A percentile compares a stretch with the other conserved stretches of the same genome.
phyloP scores from a whole-genome alignment of 1,284 basidiomycete genomes.

The Pholiota adiposa region DNA sequence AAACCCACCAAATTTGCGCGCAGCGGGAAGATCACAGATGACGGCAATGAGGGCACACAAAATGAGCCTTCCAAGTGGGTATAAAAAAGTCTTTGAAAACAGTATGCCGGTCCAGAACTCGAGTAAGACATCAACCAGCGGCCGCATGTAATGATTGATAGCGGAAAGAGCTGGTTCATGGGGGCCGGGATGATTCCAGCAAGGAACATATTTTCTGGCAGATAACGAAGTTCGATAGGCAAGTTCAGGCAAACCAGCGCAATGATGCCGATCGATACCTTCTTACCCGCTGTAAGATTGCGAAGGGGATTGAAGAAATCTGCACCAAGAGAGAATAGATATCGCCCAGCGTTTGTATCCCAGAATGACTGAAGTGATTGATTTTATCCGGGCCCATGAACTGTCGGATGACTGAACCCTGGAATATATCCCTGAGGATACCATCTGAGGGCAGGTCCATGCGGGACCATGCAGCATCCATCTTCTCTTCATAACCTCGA shows the following conservation, averaged over 20 bases:
- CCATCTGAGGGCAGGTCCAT: not conserved
- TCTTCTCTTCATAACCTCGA: conserved; percentile 11
- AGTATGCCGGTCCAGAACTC: not conserved
- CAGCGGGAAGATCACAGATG: not conserved
- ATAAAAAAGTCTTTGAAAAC: not conserved
- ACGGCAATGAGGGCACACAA: not conserved
- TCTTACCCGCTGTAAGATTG: conserved; percentile 1
- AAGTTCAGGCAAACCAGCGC: not conserved
- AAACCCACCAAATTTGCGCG: conserved; percentile 4
- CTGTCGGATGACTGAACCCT: conserved; percentile 7
- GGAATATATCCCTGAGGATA: conserved; percentile 1
- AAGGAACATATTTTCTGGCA: conserved; percentile 3
- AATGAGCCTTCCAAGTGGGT: not conserved
- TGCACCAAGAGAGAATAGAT: conserved; percentile 1
- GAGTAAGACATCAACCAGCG: not conserved
- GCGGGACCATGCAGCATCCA: conserved; percentile 13
- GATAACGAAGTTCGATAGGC: conserved; percentile 1
- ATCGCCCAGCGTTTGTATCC: not conserved
- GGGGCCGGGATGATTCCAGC: conserved; percentile 6
- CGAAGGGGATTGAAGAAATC: conserved; percentile 2
- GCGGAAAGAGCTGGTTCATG: not conserved
- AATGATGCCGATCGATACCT: not conserved
- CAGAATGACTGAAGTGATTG: not conserved
- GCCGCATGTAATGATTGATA: not conserved
- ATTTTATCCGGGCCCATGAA: conserved; percentile 5